phyloP scores from a whole-genome alignment of 139 green algal species.

The Chlamydomonas sphaeroides region DNA sequence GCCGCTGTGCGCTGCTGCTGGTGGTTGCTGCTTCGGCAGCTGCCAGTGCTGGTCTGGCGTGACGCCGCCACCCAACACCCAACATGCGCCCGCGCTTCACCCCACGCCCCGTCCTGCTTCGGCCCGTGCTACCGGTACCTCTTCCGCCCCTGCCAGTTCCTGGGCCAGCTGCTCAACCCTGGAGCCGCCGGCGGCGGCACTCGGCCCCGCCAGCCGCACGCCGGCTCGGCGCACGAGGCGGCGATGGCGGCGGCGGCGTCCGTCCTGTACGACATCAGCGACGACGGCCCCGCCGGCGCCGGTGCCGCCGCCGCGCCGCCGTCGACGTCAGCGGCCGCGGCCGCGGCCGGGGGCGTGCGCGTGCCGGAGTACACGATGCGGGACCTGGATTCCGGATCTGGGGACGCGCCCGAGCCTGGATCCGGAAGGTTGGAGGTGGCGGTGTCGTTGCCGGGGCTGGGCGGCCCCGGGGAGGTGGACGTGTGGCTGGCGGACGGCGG shows the following conservation, averaged over 20 bases:
- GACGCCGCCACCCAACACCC: too few relatives aligned
- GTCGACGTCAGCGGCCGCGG: not conserved
- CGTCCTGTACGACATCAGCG: constrained; percentile 22
- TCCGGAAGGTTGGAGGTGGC: constrained; percentile 5
- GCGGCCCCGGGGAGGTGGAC: constrained; percentile 14
- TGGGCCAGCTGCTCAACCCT: too few relatives aligned
- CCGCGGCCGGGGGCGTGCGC: not conserved
- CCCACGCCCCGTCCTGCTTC: not conserved
- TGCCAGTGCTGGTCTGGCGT: not conserved
- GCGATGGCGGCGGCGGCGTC: not conserved
- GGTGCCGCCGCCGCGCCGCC: not conserved
- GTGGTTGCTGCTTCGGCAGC: too few relatives aligned
- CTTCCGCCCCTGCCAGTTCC: too few relatives aligned
- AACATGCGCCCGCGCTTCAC: too few relatives aligned
- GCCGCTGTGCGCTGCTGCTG: too few relatives aligned
- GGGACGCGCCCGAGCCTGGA: not conserved
- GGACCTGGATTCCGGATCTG: not conserved
- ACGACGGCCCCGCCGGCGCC: not conserved
- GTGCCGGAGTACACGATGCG: not conserved
- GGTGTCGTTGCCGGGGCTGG: constrained; percentile 2
- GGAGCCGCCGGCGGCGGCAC: not conserved
- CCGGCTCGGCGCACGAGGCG: not conserved
- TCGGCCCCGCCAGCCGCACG: not conserved
- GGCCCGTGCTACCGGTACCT: too few relatives aligned
- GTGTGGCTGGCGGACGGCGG: not conserved